phyloP scores from a whole-genome alignment of 306 rosid species.

The Castanea sativa region DNA sequence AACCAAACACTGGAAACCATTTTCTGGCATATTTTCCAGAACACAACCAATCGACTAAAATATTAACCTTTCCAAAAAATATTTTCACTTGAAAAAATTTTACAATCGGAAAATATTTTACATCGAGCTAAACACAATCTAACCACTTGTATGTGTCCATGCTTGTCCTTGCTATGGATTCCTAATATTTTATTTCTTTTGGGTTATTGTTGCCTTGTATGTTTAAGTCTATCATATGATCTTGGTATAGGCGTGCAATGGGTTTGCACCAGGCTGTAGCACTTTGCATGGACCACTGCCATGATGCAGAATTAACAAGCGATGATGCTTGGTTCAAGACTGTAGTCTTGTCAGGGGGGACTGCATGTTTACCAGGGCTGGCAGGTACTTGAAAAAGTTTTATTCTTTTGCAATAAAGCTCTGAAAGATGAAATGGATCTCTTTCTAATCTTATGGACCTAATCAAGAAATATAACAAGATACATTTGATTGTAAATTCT shows the following conservation, averaged over 20 bases:
- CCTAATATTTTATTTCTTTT: constrained; percentile 10
- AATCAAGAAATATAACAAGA: neutral
- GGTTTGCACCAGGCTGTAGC: constrained; percentile 89
- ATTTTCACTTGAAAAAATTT: no score
- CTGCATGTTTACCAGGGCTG: constrained; percentile 86
- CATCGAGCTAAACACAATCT: no score
- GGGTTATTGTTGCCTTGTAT: neutral
- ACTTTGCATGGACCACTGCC: constrained; percentile 82
- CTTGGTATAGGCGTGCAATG: constrained; percentile 62
- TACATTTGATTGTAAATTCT: neutral
- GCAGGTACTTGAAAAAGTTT: constrained; percentile 46
- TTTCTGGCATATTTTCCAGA: no score
- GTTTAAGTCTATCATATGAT: constrained; percentile 19
- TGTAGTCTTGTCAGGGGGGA: constrained; percentile 75
- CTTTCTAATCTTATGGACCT: neutral
- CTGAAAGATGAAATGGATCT: constrained; percentile 13
- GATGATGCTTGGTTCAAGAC: constrained; percentile 81
- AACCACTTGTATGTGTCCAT: neutral
- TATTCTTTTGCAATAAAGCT: neutral
- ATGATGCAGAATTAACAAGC: constrained; percentile 53
- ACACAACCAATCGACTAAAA: no score
- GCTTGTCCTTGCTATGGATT: neutral
- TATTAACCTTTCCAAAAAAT: no score
- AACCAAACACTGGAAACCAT: no score
- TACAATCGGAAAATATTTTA: no score